Evolutionary conservation across 352 stramenopile genomes (phyloP).

Genomic region (Globisporangium sylvaticum): DNA sequence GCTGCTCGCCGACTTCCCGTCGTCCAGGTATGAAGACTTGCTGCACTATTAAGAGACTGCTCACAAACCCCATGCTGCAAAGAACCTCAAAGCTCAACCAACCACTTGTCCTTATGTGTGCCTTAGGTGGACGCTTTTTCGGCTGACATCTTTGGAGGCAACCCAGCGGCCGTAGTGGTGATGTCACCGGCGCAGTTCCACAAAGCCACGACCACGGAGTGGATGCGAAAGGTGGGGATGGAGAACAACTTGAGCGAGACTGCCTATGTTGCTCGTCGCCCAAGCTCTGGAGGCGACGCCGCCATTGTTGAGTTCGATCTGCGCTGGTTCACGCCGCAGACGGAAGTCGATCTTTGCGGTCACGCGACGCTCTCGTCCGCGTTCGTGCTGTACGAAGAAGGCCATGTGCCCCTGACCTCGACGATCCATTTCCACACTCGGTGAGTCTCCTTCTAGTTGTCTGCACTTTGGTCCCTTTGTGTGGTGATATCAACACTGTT

Average conservation of each 20-base stretch:
- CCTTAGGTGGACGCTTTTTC: slow-evolving; percentile 71
- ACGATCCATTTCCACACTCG: slow-evolving; percentile 73
- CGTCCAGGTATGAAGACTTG: slow-evolving; percentile 30
- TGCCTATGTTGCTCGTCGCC: slow-evolving; percentile 66
- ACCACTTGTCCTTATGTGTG: neutral
- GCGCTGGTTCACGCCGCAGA: slow-evolving; percentile 52
- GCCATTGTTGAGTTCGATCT: slow-evolving; percentile 39
- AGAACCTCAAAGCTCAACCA: neutral
- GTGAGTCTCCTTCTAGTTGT: slow-evolving; percentile 16
- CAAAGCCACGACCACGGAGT: slow-evolving; percentile 21
- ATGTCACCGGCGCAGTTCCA: slow-evolving; percentile 31
- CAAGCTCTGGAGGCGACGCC: neutral
- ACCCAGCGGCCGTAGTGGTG: slow-evolving; percentile 89
- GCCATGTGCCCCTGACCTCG: slow-evolving; percentile 25
- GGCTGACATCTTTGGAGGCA: slow-evolving; percentile 69
- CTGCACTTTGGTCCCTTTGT: too few species aligned
- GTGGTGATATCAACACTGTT: neutral
- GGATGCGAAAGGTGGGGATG: slow-evolving; percentile 76
- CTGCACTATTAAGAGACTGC: neutral
- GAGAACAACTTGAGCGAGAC: slow-evolving; percentile 94
- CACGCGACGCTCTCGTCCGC: slow-evolving; percentile 90
- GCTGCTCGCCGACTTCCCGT: slow-evolving; percentile 26
- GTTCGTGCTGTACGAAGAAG: slow-evolving; percentile 65
- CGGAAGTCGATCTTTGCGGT: slow-evolving; percentile 88
- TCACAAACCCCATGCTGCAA: neutral